Conservation (phyloP, 495 filamentous ascomycete species). For the Viridothelium virens region DNA sequence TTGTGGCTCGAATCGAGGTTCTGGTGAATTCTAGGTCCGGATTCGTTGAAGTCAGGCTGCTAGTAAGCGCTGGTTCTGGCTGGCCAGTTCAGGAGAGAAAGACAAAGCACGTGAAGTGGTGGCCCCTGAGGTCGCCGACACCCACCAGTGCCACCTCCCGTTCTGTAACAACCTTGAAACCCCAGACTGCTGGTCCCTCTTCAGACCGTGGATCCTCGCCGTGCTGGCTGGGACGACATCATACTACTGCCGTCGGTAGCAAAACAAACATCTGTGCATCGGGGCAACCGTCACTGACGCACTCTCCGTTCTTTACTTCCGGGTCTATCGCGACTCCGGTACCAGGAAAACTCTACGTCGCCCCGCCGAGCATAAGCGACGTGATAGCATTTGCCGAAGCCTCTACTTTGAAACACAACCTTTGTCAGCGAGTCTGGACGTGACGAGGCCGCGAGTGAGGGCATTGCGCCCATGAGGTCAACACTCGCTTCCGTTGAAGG, state of each 20-base stretch:
- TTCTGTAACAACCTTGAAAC: conserved; percentile 12
- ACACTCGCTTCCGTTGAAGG: background rate
- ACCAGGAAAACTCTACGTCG: background rate
- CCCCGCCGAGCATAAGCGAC: background rate
- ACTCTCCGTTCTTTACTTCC: background rate
- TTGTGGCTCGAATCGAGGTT: background rate
- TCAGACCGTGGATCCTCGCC: background rate
- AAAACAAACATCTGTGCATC: conserved; percentile 4
- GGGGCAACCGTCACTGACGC: background rate
- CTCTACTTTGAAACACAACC: background rate
- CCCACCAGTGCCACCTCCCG: background rate
- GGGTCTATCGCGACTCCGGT: background rate
- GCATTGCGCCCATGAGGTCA: conserved; percentile 5
- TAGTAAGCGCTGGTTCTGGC: background rate
- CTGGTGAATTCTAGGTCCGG: background rate
- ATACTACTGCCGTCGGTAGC: background rate
- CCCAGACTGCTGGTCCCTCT: background rate
- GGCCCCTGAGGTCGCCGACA: conserved; percentile 4
- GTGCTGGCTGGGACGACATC: background rate
- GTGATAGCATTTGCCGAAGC: background rate
- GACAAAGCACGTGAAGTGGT: conserved; percentile 11
- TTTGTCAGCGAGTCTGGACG: background rate
- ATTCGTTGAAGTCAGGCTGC: too few relatives aligned
- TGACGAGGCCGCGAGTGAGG: background rate
- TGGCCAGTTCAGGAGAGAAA: background rate